phyloP scores from a whole-genome alignment of 257 asterid species.

The Ilex asprella region DNA sequence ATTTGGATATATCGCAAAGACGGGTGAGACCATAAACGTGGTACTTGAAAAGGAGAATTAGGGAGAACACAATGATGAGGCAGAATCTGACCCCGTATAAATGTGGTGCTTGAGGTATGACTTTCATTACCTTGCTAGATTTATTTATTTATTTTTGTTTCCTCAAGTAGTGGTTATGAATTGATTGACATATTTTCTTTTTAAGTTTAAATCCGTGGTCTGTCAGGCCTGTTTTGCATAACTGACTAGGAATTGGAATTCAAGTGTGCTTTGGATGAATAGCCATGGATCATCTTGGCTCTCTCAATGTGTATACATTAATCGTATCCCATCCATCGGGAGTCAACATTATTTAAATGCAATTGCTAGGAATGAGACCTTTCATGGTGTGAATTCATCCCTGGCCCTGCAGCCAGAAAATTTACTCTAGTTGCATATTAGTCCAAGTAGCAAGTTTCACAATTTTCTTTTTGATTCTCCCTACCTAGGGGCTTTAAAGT shows the following conservation, averaged over 20 bases:
- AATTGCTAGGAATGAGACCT: no score
- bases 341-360: no score
- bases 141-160: not conserved
- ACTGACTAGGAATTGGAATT: not conserved
- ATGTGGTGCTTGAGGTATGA: slow-evolving; percentile 83
- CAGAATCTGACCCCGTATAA: slow-evolving; percentile 55
- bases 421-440: no score
- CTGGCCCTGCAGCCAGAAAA: no score
- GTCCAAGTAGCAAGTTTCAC: no score
- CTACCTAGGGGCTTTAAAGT: no score
- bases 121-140: not conserved
- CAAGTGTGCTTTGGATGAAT: no score
- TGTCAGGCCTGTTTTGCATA: not conserved
- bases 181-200: not conserved
- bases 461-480: no score
- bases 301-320: no score
- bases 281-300: no score
- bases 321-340: no score
- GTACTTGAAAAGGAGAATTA: slow-evolving; percentile 63
- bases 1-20: slow-evolving; percentile 93
- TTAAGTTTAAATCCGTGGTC: not conserved
- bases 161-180: not conserved
- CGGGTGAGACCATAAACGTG: slow-evolving; percentile 88
- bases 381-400: no score
- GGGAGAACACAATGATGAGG: slow-evolving; percentile 54